Evolutionary conservation across 345 rosid genomes (phyloP).

Genomic region (Eucalyptus curtisii): DNA sequence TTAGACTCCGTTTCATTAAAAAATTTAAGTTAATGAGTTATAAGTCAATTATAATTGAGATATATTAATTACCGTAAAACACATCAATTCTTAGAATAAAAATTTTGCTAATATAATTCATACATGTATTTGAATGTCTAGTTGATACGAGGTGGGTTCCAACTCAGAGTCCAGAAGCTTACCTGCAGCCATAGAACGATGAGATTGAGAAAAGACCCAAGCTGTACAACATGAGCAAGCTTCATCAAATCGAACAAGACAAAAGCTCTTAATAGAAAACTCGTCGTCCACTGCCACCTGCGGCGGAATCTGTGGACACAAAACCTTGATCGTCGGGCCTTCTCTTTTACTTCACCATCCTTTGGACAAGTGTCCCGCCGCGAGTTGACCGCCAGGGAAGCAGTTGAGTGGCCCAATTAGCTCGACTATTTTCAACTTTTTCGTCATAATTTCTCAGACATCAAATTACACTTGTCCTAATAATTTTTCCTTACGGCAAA

Average conservation of each 20-base stretch:
- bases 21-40: neutral
- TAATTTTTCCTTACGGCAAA: fast-evolving
- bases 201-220: neutral
- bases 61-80: neutral
- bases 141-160: fast-evolving
- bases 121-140: neutral
- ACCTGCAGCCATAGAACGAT: neutral
- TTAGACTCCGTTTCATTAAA: neutral
- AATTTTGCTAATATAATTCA: neutral
- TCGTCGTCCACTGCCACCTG: neutral
- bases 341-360: neutral
- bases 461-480: neutral
- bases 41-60: neutral
- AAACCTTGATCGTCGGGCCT: neutral
- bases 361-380: neutral
- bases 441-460: neutral
- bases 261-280: neutral
- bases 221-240: neutral
- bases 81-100: fast-evolving
- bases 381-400: neutral
- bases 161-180: neutral
- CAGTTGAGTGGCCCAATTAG: neutral
- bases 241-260: neutral
- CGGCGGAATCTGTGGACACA: neutral
- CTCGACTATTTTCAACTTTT: neutral